These are phyloP conservation scores for Edaphochlamys debaryana DNA, from an alignment of 139 green algal genomes.

Conservation along the genomic window DNA sequence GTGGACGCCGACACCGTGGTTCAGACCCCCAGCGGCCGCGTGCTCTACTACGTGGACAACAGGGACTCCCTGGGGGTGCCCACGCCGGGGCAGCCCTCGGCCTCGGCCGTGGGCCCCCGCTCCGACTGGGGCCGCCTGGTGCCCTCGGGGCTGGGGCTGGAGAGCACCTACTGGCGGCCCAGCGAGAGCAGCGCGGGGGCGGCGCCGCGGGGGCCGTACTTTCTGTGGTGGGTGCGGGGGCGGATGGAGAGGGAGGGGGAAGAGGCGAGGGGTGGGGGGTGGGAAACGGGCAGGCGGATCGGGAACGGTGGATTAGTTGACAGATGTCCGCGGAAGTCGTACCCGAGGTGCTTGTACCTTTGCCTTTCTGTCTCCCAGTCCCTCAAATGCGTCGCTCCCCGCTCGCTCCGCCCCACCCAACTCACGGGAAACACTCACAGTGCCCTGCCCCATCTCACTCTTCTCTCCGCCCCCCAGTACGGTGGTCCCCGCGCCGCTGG, in stretches of 20 bases:
- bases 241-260: not conserved
- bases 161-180: not conserved
- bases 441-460: not conserved
- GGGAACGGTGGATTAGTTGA: not conserved
- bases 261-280: not conserved
- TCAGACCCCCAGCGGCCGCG: constrained; percentile 1
- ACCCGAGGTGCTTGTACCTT: not conserved
- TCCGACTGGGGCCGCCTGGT: not conserved
- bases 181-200: not conserved
- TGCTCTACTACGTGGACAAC: not conserved
- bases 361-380: not conserved
- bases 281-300: not conserved
- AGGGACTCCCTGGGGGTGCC: not conserved
- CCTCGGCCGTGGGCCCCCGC: not conserved
- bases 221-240: not conserved
- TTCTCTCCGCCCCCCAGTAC: not conserved
- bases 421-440: not conserved
- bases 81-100: too few relatives aligned
- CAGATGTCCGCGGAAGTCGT: too few relatives aligned
- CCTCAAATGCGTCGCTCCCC: not conserved
- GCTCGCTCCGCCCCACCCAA: too few relatives aligned
- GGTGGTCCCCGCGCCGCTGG: too few relatives aligned
- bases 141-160: not conserved
- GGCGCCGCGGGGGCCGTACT: not conserved
- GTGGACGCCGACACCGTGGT: not conserved